phyloP scores from a whole-genome alignment of 352 stramenopile species.

The Phytophthora pseudosyringae region DNA sequence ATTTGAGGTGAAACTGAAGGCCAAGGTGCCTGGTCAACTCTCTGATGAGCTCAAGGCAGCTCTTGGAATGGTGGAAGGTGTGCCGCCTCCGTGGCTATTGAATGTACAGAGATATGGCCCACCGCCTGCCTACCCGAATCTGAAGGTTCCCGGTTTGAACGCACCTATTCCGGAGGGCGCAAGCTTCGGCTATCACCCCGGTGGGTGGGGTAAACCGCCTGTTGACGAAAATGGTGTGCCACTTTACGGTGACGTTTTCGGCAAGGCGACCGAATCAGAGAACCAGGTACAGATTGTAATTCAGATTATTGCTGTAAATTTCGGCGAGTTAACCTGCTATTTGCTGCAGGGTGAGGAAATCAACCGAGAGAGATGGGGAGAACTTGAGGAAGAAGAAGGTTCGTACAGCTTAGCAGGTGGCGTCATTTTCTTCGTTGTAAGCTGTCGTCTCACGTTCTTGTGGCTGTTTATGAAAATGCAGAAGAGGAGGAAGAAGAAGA shows the following conservation, averaged over 20 bases:
- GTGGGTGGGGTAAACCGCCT: constrained; percentile 98
- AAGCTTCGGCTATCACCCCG: constrained; percentile 96
- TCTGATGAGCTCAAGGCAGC: constrained; percentile 90
- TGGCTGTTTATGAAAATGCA: constrained; percentile 16
- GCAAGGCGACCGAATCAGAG: constrained; percentile 48
- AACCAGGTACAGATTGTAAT: constrained; percentile 29
- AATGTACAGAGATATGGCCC: constrained; percentile 99
- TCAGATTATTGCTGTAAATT: not conserved
- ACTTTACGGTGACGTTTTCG: constrained; percentile 98
- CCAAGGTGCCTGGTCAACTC: constrained; percentile 91
- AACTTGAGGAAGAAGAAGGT: constrained; percentile 73
- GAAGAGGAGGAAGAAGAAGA: constrained; percentile 50
- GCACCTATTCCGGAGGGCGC: constrained; percentile 94
- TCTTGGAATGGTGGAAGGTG: constrained; percentile 94
- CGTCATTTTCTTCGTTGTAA: not conserved
- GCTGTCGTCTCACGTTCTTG: not conserved
- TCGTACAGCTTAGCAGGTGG: constrained; percentile 9
- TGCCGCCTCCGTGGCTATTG: constrained; percentile 97
- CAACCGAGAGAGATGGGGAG: constrained; percentile 73
- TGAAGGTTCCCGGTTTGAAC: constrained; percentile 98
- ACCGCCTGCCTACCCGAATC: constrained; percentile 95
- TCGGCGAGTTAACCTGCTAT: constrained; percentile 7
- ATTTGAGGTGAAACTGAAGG: constrained; percentile 91
- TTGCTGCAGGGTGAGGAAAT: constrained; percentile 47
- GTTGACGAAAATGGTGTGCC: constrained; percentile 95